Base-by-base conservation (phyloP, 2,329 filamentous ascomycete genomes). In the Chrysosphaeria jannelii region DNA sequence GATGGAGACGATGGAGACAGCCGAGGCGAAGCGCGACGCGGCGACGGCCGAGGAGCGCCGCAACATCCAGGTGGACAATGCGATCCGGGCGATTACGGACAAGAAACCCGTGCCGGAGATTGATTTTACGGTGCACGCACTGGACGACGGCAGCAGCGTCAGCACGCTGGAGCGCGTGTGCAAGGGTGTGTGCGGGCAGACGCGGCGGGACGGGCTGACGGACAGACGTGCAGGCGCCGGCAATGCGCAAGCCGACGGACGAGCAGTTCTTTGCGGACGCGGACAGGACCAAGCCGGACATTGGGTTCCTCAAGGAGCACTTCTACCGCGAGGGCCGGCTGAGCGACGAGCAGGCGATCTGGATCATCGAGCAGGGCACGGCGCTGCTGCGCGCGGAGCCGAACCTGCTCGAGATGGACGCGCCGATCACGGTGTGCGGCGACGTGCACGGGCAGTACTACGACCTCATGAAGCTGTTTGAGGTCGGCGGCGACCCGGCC, bases 361-460 rank as follows among this genome's bases (percentile, higher is more conserved):
- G 70, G 66, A 97, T 97, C 38, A 67, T 97, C 43, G 62, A 64
- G 36, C 66, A 69, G 36, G 85, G 81, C 30, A 78, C 76, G 26
- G 72, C 91, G 44, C 50, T 97, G 23, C 56, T 97, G 37, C 70
- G 69, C 39, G 57, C 68, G 30, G 85, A 97, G 50, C 81, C 85
- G 33, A 97, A 93, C 45, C 54, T 97, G 33, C 57, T 97, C 34
- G 85, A 97, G 54, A 97, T 97, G 85, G 85, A 97, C 45, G 85
- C 85, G 19, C 85, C 85, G 30, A 97, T 97, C 41, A 97, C 85
- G 7, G 85, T 97, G 23, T 97, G 85, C 39, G 85, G 85, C 41
- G 85, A 97, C 40, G 79, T 97, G 25, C 85, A 97, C 46, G 85
- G 85, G 34, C 85, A 97, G 50, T 97, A 93, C 51, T 97, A 90